Percentiles rank a stretch among this genome's conserved stretches.
Evolutionary conservation across 129 eudicot species (phyloP).

Genomic region (Escallonia rubra): DNA sequence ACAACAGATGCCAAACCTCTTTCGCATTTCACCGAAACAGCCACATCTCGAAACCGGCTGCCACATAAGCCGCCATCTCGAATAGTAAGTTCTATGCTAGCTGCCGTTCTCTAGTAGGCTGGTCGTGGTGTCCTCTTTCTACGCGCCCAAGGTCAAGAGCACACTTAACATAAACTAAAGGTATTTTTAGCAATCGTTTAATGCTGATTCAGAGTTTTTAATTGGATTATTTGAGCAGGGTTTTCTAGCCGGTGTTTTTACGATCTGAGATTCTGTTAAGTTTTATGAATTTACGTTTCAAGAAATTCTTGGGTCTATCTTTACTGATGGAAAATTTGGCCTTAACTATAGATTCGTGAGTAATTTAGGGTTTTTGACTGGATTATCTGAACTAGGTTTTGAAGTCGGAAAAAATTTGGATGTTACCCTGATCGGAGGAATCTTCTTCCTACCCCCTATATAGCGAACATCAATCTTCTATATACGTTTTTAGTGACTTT

Average conservation of each 20-base stretch:
- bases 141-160: slow-evolving; percentile 56
- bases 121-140: slow-evolving; percentile 61
- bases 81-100: slow-evolving; percentile 47
- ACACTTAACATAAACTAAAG: neutral
- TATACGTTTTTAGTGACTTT: too few relatives aligned
- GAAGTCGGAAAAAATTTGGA: too few relatives aligned
- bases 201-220: neutral
- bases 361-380: too few relatives aligned
- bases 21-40: slow-evolving; percentile 59
- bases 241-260: neutral
- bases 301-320: too few relatives aligned
- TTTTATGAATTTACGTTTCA: too few relatives aligned
- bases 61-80: slow-evolving; percentile 42
- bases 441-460: too few relatives aligned
- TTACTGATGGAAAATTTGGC: too few relatives aligned
- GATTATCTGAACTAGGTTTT: too few relatives aligned
- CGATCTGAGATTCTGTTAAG: too few relatives aligned
- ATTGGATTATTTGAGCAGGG: neutral
- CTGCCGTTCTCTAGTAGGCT: slow-evolving; percentile 66
- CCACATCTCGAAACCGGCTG: slow-evolving; percentile 40
- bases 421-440: too few relatives aligned
- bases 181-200: neutral
- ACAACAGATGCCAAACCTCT: slow-evolving; percentile 58
- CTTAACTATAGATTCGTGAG: too few relatives aligned
- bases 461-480: too few relatives aligned